Base-by-base conservation (phyloP, 2,329 filamentous ascomycete genomes). In the Xylaria multiplex region DNA sequence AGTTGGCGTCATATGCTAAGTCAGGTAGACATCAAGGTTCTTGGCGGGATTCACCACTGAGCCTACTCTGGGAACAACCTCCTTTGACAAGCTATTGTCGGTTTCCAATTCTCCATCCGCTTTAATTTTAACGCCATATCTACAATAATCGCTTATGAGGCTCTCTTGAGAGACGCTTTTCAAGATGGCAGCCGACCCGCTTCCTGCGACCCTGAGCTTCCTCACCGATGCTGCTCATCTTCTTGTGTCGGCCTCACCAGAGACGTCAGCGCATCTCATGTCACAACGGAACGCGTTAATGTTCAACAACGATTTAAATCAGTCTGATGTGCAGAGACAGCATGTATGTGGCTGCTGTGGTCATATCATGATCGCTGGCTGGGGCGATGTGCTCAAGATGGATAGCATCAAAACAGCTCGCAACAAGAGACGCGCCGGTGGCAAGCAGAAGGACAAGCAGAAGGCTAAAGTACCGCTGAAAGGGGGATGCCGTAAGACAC, bases 151-250 rank as follows among this genome's bases (percentile, higher is more conserved):
- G 22, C 32, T 11, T 14, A 32, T 22, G 16, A 6, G 37, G 8
- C 43, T 42, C 35, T 53, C 24, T n/a, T 6, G 1, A 42, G 6
- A 42, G 6, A 8, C 40, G 2, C 14, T 5, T 30, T 52, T 46
- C 13, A 46, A 49, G 3, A 75, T 74, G 72, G 65, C 71, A 19
- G 59, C 50, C 37, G 73, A 77, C n/a, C 57, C 53, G 9, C 70
- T 77, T 16, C 69, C 73, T 6, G 45, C 72, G 22, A 76, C 69
- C n/a, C 65, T 77, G 27, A 59, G 66, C 11, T 88, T 83, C 67
- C 81, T 90, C 2, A 86, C 84, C 11, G 83, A 89, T 73, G 86
- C 88, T 1, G 86, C 87, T 1, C 85, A 90, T 77, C 76, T 89
- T 9, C 79, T 90, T 16, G 79, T 82, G 2, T 74, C 77, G 11